Percentiles rank a stretch among this genome's conserved stretches.
These are phyloP conservation scores for Aspergillus fumigatiaffinis DNA, from an alignment of 2,329 filamentous ascomycete species.

Conservation along the genomic window DNA sequence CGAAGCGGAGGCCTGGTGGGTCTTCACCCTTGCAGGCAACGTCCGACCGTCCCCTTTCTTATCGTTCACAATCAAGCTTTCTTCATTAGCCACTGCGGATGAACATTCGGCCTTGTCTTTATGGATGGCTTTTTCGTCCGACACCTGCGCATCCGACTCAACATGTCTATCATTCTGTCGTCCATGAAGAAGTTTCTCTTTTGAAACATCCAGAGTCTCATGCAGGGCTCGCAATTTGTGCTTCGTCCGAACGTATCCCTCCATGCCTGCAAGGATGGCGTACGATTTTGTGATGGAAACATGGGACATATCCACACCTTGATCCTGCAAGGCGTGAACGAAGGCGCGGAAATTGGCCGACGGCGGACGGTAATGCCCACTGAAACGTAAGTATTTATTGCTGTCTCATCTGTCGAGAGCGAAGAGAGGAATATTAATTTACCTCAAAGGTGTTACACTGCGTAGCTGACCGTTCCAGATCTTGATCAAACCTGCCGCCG, in stretches of 20 bases:
- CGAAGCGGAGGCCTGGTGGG: not conserved
- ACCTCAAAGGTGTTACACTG: constrained; percentile 60
- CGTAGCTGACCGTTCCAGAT: constrained; percentile 76
- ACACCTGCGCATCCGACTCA: not conserved
- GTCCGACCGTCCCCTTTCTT: not conserved
- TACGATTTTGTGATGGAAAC: constrained; percentile 80
- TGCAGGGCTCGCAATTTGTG: constrained; percentile 18
- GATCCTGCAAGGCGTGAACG: constrained; percentile 65
- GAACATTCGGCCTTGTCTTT: not conserved
- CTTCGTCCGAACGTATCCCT: constrained; percentile 70
- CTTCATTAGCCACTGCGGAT: not conserved
- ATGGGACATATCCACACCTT: constrained; percentile 72
- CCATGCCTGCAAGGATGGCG: constrained; percentile 74
- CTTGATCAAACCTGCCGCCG: constrained; percentile 78
- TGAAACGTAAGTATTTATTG: constrained; percentile 40
- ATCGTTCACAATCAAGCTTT: not conserved
- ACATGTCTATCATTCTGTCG: not conserved
- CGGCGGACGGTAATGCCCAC: constrained; percentile 82
- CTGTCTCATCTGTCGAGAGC: not conserved
- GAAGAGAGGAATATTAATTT: not conserved
- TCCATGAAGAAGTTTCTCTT: not conserved
- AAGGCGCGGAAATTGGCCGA: constrained; percentile 80
- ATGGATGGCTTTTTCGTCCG: not conserved
- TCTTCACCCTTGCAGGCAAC: not conserved
- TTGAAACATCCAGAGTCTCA: constrained; percentile 16